Percentiles rank a stretch among this genome's conserved stretches.
Conservation (phyloP, 192 early-diverging fungal genomes). For the Coemansia sp. region DNA sequence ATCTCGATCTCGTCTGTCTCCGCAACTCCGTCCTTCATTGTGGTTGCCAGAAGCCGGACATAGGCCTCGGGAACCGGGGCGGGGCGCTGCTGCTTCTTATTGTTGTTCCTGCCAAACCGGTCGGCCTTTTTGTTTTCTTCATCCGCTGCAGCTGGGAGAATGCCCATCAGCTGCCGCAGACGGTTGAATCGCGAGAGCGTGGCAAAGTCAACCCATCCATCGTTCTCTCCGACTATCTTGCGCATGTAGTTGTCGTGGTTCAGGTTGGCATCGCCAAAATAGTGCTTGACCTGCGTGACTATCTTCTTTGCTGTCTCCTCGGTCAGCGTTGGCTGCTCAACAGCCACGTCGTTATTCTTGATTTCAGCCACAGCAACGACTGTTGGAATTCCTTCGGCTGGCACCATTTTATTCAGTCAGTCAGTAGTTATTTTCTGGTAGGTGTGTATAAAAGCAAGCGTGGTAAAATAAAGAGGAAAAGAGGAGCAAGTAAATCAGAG, state of each 20-base stretch:
- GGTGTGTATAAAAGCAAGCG: slow-evolving; percentile 1
- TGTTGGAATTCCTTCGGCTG: slow-evolving; percentile 39
- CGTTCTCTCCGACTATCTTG: slow-evolving; percentile 28
- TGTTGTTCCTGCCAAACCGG: not conserved
- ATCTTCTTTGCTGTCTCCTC: slow-evolving; percentile 29
- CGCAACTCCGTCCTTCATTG: slow-evolving; percentile 20
- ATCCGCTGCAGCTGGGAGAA: slow-evolving; percentile 5
- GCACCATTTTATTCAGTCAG: slow-evolving; percentile 19
- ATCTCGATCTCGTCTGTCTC: slow-evolving; percentile 33
- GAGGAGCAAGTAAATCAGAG: slow-evolving; percentile 2
- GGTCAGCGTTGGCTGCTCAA: slow-evolving; percentile 2
- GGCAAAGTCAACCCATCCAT: slow-evolving; percentile 39
- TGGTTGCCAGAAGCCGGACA: slow-evolving; percentile 22
- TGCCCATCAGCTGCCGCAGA: slow-evolving; percentile 44
- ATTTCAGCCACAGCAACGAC: slow-evolving; percentile 22
- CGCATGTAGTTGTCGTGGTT: slow-evolving; percentile 53
- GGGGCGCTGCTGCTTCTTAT: slow-evolving; percentile 9
- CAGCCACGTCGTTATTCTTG: not conserved
- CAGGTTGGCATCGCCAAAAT: slow-evolving; percentile 53
- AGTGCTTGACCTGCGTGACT: slow-evolving; percentile 52
- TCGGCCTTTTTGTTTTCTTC: not conserved
- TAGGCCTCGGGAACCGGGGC: slow-evolving; percentile 15
- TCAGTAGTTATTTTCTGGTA: not conserved
- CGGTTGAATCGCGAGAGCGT: slow-evolving; percentile 49
- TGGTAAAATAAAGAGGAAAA: not conserved